Evolutionary conservation across 306 rosid genomes (phyloP).

Genomic region (Pterocarpus santalinus): DNA sequence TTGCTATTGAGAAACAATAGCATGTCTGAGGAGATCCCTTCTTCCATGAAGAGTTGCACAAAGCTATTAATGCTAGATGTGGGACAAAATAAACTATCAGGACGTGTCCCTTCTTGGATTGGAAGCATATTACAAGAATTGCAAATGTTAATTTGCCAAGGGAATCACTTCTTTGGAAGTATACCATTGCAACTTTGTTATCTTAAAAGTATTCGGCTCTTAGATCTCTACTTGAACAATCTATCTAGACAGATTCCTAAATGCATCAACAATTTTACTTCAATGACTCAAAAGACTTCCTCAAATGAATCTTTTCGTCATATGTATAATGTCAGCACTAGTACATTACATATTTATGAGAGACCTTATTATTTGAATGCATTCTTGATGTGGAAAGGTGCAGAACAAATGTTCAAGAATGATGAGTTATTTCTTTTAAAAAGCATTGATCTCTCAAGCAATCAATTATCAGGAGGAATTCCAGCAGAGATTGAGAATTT

Average conservation of each 20-base stretch:
- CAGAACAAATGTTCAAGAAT: background rate
- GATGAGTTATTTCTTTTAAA: background rate
- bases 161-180: constrained; percentile 25
- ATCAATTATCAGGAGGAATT: constrained; percentile 27
- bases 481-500: constrained; percentile 22
- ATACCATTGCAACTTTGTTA: constrained; percentile 30
- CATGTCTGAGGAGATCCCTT: background rate
- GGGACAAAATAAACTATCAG: constrained; percentile 35
- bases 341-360: background rate
- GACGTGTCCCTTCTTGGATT: constrained; percentile 41
- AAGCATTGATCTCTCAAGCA: constrained; percentile 43
- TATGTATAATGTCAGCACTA: background rate
- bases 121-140: constrained; percentile 14
- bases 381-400: constrained; percentile 49
- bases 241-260: constrained; percentile 8
- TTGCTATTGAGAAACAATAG: constrained; percentile 34
- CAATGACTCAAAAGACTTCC: background rate
- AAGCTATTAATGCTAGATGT: constrained; percentile 30
- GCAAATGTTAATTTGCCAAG: constrained; percentile 25
- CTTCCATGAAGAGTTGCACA: constrained; percentile 27
- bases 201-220: constrained; percentile 2
- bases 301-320: no score
- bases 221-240: constrained; percentile 42
- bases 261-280: constrained; percentile 43
- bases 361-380: background rate